phyloP scores from a whole-genome alignment of 73 alveolate species.

The Stentor roeselii region DNA sequence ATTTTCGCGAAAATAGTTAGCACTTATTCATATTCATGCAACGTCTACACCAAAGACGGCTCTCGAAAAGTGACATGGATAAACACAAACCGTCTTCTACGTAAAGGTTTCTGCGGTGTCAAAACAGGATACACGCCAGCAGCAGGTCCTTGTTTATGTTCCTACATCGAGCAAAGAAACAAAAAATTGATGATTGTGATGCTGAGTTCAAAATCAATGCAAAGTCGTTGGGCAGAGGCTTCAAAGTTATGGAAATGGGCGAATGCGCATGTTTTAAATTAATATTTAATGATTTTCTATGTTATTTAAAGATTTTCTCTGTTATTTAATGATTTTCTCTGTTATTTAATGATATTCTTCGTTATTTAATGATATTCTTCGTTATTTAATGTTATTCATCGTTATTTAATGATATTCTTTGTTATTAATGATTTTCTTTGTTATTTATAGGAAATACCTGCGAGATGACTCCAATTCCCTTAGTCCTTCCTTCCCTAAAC shows the following conservation, averaged over 20 bases:
- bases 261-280: too few relatives aligned
- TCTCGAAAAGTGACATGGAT: slow-evolving; percentile 20
- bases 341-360: too few relatives aligned
- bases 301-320: too few relatives aligned
- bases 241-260: neutral
- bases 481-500: slow-evolving; percentile 96
- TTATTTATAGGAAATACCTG: slow-evolving; percentile 30
- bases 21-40: slow-evolving; percentile 36
- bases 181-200: neutral
- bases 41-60: neutral
- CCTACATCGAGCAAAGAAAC: slow-evolving; percentile 22
- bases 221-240: neutral
- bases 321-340: too few relatives aligned
- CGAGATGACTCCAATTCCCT: slow-evolving; percentile 80
- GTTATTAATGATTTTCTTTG: neutral
- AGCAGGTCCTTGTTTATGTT: slow-evolving; percentile 53
- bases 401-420: too few relatives aligned
- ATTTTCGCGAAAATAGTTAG: slow-evolving; percentile 38
- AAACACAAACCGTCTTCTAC: slow-evolving; percentile 51
- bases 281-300: too few relatives aligned
- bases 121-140: slow-evolving; percentile 59
- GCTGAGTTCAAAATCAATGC: neutral
- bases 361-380: too few relatives aligned
- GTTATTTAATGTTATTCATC: too few relatives aligned
- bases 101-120: slow-evolving; percentile 54